Conservation (phyloP, 768 basidiomycete species). For the Dictyophora rubrovolvata region DNA sequence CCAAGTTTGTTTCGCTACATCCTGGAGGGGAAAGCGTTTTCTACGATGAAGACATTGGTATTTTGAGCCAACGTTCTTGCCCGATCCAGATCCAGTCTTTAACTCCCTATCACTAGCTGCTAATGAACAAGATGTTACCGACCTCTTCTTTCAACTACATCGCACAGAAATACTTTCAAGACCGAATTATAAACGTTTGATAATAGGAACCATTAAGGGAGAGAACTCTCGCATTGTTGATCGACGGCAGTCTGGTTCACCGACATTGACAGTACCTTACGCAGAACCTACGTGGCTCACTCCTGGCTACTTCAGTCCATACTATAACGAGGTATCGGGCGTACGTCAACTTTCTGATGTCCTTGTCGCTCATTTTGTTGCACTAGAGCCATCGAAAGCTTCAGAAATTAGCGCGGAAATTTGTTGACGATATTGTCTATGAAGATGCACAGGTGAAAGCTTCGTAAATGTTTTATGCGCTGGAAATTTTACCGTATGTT, state of each 20-base stretch:
- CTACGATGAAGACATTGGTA: slow-evolving; percentile 68
- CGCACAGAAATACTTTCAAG: slow-evolving; percentile 71
- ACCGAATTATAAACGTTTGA: slow-evolving; percentile 63
- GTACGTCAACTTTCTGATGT: not conserved
- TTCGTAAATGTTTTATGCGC: not conserved
- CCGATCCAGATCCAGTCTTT: not conserved
- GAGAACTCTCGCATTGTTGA: slow-evolving; percentile 44
- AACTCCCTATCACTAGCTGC: slow-evolving; percentile 1
- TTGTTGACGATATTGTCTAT: slow-evolving; percentile 59
- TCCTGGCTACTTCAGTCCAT: slow-evolving; percentile 61
- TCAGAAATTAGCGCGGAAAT: slow-evolving; percentile 49
- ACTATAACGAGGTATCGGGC: slow-evolving; percentile 57
- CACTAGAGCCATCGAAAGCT: slow-evolving; percentile 50
- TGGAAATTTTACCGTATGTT: slow-evolving; percentile 14
- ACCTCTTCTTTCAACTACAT: slow-evolving; percentile 83
- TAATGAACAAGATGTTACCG: slow-evolving; percentile 84
- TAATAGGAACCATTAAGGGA: slow-evolving; percentile 64
- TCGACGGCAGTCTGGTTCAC: slow-evolving; percentile 36
- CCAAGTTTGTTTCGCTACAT: slow-evolving; percentile 70
- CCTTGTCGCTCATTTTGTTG: not conserved
- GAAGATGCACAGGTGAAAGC: slow-evolving; percentile 26
- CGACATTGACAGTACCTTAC: slow-evolving; percentile 68
- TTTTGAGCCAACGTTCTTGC: slow-evolving; percentile 17
- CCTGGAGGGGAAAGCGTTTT: slow-evolving; percentile 76
- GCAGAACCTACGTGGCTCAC: slow-evolving; percentile 81